Percentiles rank a stretch among this genome's conserved stretches.
These are phyloP conservation scores for Saksenaea oblongispora DNA, from an alignment of 371 early-diverging fungal species.

Conservation along the genomic window DNA sequence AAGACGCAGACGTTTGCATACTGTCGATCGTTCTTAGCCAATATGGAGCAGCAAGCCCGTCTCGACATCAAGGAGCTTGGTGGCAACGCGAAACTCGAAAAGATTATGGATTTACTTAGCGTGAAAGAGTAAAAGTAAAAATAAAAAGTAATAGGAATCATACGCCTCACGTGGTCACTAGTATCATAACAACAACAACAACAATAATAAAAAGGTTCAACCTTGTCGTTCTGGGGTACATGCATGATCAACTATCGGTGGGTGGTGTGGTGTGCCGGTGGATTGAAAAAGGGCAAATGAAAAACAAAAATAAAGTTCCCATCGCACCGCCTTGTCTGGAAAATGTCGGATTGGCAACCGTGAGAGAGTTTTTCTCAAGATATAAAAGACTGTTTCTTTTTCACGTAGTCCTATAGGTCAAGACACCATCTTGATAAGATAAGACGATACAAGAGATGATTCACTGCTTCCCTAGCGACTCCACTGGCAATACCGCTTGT, in stretches of 20 bases:
- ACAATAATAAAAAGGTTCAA: neutral
- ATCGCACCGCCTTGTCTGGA: neutral
- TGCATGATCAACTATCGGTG: neutral
- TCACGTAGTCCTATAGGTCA: neutral
- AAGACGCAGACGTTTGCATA: slow-evolving; percentile 81
- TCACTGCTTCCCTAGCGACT: neutral
- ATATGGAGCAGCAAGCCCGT: slow-evolving; percentile 63
- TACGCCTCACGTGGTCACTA: too few relatives aligned
- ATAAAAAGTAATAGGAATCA: too few relatives aligned
- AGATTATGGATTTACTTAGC: slow-evolving; percentile 50
- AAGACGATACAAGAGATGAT: slow-evolving; percentile 3
- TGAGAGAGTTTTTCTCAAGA: neutral
- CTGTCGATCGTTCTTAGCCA: slow-evolving; percentile 56
- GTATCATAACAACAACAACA: neutral
- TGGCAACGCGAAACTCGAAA: slow-evolving; percentile 71
- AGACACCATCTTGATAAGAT: slow-evolving; percentile 10
- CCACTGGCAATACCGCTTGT: slow-evolving; percentile 20
- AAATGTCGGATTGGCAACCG: neutral
- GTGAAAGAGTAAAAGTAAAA: neutral
- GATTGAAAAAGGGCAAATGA: slow-evolving; percentile 3
- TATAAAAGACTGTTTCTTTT: neutral
- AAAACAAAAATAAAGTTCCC: slow-evolving; percentile 2
- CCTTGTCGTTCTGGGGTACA: neutral
- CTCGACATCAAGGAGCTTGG: slow-evolving; percentile 69
- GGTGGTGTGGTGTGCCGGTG: neutral